These are phyloP conservation scores for Cyclotella kingstonii DNA, from an alignment of 108 stramenopile species.

Conservation along the genomic window DNA sequence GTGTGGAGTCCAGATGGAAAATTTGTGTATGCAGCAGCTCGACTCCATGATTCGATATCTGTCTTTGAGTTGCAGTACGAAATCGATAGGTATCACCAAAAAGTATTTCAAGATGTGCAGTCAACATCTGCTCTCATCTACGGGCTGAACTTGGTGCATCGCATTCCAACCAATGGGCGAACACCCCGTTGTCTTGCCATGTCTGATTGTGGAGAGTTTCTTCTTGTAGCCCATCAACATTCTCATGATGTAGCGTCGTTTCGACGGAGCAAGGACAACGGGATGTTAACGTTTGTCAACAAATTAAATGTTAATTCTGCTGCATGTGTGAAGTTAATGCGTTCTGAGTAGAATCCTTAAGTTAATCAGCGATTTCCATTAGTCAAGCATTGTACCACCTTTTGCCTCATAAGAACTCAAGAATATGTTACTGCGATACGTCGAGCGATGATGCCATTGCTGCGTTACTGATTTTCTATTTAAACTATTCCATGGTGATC, in stretches of 20 bases:
- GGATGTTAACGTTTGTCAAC: constrained; percentile 23
- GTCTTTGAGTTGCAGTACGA: constrained; percentile 30
- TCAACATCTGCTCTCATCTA: not conserved
- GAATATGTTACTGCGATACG: too few relatives aligned
- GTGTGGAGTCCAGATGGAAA: constrained; percentile 43
- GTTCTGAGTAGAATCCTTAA: constrained; percentile 12
- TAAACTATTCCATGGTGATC: too few relatives aligned
- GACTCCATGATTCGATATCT: constrained; percentile 37
- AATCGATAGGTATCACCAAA: constrained; percentile 14
- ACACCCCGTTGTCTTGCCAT: constrained; percentile 41
- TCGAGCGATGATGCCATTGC: too few relatives aligned
- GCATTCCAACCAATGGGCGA: constrained; percentile 20
- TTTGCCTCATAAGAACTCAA: too few relatives aligned
- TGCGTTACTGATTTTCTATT: too few relatives aligned
- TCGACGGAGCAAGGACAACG: constrained; percentile 10
- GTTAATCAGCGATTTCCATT: too few relatives aligned
- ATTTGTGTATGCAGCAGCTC: constrained; percentile 41
- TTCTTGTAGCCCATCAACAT: constrained; percentile 46
- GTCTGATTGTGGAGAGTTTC: constrained; percentile 37
- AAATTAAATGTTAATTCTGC: constrained; percentile 24
- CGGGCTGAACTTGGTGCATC: constrained; percentile 16
- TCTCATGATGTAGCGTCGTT: constrained; percentile 46
- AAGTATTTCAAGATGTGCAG: too few relatives aligned
- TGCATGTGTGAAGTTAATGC: constrained; percentile 36
- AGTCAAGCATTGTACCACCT: too few relatives aligned